Percentiles rank a stretch among this genome's conserved stretches.
Conservation (phyloP, 768 basidiomycete species). For the Russula vinacea region DNA sequence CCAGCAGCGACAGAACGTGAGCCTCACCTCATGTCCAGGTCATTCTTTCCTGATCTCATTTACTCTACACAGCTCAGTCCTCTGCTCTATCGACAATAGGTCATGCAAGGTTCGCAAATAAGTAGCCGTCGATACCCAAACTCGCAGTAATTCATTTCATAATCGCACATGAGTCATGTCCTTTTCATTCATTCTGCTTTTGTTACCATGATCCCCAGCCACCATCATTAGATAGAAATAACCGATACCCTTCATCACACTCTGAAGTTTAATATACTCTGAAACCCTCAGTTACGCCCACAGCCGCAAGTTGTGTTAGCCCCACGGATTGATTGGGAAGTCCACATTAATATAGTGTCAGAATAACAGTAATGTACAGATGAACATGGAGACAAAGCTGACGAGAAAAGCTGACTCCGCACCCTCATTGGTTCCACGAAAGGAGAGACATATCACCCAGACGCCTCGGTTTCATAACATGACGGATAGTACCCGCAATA, state of each 20-base stretch:
- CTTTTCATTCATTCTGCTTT: not conserved
- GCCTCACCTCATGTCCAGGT: not conserved
- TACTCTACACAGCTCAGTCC: conserved; percentile 22
- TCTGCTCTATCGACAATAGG: conserved; percentile 18
- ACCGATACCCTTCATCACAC: not conserved
- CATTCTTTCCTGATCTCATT: not conserved
- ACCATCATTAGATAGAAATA: conserved; percentile 1
- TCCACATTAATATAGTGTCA: conserved; percentile 13
- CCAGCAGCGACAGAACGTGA: conserved; percentile 30
- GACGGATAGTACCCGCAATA: conserved; percentile 82
- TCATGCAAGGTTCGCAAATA: not conserved
- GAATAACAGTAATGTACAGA: conserved; percentile 13
- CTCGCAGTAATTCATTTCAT: not conserved
- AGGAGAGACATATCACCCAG: conserved; percentile 83
- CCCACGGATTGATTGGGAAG: too few species aligned
- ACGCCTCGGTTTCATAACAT: conserved; percentile 89
- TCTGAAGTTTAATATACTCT: not conserved
- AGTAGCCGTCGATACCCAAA: not conserved
- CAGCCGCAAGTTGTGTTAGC: too few species aligned
- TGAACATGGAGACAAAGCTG: not conserved
- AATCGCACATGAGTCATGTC: not conserved
- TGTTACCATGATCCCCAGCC: not conserved
- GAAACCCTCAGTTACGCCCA: too few species aligned
- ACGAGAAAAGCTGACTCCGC: not conserved
- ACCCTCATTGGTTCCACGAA: conserved; percentile 70